Evolutionary conservation across 2,329 filamentous ascomycete species (phyloP).

Genomic region (Ophiostoma australiae): DNA sequence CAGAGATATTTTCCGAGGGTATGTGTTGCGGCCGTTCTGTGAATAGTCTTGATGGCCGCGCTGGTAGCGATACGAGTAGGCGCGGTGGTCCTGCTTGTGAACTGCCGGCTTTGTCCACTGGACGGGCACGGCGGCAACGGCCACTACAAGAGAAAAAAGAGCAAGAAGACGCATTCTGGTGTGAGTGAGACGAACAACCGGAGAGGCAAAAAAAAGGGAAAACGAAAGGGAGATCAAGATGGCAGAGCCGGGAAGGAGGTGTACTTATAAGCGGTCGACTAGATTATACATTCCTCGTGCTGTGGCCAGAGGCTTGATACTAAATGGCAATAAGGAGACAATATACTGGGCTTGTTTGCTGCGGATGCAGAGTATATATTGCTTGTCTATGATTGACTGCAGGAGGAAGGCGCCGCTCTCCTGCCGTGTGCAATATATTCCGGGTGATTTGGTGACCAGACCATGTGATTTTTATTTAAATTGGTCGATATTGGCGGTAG

Average conservation of each 20-base stretch:
- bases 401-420: too few relatives aligned
- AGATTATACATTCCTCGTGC: neutral
- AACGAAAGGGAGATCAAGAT: neutral
- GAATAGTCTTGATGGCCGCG: neutral
- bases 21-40: neutral
- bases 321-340: neutral
- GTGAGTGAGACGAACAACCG: neutral
- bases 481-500: neutral
- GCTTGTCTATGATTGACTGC: neutral
- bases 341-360: neutral
- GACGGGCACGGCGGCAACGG: neutral
- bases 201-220: neutral
- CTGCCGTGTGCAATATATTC: neutral
- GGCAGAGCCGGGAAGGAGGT: neutral
- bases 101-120: neutral
- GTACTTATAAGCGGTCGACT: neutral
- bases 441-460: neutral
- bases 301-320: neutral
- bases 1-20: neutral
- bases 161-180: neutral
- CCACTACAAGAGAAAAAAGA: neutral
- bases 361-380: neutral
- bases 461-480: too few relatives aligned
- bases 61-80: neutral
- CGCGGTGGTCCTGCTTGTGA: neutral